Percentiles rank a stretch among this genome's conserved stretches.
Evolutionary conservation across 352 stramenopile species (phyloP).

Genomic region (Globisporangium cylindrosporum): DNA sequence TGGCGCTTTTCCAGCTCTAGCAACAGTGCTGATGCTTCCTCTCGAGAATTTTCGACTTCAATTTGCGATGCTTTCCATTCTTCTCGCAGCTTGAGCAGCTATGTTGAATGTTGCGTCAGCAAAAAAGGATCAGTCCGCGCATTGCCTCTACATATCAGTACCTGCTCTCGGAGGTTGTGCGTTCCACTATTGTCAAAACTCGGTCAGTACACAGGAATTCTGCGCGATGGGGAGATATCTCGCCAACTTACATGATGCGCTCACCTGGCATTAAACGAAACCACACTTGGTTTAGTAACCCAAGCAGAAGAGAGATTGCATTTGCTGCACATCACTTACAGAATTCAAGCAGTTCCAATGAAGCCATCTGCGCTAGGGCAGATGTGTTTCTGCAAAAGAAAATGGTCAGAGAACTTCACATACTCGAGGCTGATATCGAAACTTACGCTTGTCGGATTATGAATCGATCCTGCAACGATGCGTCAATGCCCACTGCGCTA

Average conservation of each 20-base stretch:
- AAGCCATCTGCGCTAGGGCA: background rate
- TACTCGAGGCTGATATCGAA: background rate
- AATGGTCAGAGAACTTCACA: background rate
- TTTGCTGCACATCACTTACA: background rate
- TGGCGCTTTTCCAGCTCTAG: background rate
- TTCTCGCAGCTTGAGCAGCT: background rate
- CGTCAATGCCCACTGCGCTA: background rate
- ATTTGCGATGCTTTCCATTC: background rate
- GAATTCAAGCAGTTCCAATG: background rate
- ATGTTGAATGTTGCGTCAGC: background rate
- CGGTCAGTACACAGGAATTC: background rate
- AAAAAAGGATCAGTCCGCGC: background rate
- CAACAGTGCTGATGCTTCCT: background rate
- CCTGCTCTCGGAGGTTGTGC: background rate
- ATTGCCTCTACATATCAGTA: background rate
- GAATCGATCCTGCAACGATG: background rate
- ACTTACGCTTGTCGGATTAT: background rate
- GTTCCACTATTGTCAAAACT: background rate
- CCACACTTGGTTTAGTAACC: background rate
- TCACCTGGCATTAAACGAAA: background rate
- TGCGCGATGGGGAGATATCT: background rate
- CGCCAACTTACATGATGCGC: background rate
- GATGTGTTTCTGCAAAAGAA: background rate
- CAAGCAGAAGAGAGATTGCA: background rate
- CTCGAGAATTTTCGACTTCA: background rate